These are phyloP conservation scores for Erythrophleum fordii DNA, from an alignment of 306 rosid genomes.

Conservation along the genomic window DNA sequence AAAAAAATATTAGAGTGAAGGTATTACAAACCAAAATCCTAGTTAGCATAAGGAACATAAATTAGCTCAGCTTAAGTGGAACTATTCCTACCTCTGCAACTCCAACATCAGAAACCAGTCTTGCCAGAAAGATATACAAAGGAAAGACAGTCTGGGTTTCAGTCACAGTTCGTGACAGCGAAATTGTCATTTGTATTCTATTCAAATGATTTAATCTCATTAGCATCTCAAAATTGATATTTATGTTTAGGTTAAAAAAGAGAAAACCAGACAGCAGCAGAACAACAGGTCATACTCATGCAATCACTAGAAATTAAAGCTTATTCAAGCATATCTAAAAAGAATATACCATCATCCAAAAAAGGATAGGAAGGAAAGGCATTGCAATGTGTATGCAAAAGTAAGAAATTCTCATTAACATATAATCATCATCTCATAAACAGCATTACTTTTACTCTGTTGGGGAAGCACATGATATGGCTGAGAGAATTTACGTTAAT, in stretches of 20 bases:
- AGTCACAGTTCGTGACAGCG: slow-evolving; percentile 47
- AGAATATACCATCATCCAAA: neutral
- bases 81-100: slow-evolving; percentile 60
- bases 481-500: neutral
- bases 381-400: slow-evolving; percentile 19
- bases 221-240: slow-evolving; percentile 39
- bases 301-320: slow-evolving; percentile 31
- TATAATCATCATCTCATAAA: neutral
- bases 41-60: slow-evolving; percentile 1
- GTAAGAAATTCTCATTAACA: neutral
- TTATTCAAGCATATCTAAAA: slow-evolving; percentile 17
- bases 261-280: slow-evolving; percentile 23
- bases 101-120: slow-evolving; percentile 51
- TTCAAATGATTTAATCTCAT: slow-evolving; percentile 37
- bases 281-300: slow-evolving; percentile 15
- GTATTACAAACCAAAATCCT: slow-evolving; percentile 10
- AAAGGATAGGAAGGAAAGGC: slow-evolving; percentile 13
- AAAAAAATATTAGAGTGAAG: slow-evolving; percentile 26
- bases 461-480: slow-evolving; percentile 22
- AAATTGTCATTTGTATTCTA: slow-evolving; percentile 75
- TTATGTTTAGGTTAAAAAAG: slow-evolving; percentile 4
- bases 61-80: slow-evolving; percentile 27
- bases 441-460: slow-evolving; percentile 3
- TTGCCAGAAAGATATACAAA: slow-evolving; percentile 68
- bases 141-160: slow-evolving; percentile 61